phyloP scores from a whole-genome alignment of 1,284 basidiomycete genomes.

The Leccinum solheimii region DNA sequence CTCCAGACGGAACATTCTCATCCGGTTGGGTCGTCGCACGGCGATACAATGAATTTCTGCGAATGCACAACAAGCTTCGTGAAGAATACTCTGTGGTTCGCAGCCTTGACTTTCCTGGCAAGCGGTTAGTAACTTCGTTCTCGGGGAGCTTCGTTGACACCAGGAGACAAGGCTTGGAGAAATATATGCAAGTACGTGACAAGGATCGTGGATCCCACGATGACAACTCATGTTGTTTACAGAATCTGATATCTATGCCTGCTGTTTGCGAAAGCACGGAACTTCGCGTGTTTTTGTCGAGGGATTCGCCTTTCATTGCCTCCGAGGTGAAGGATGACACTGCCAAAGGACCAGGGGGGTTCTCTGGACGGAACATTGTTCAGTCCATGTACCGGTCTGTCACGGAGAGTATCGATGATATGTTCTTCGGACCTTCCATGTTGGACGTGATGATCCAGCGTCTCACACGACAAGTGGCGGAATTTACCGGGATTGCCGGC shows the following conservation, averaged over 20 bases:
- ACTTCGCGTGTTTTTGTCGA: slow-evolving; percentile 84
- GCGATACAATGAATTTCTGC: slow-evolving; percentile 93
- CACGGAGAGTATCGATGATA: slow-evolving; percentile 90
- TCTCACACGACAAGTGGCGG: slow-evolving; percentile 84
- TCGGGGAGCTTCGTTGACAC: slow-evolving; percentile 85
- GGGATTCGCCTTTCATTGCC: slow-evolving; percentile 76
- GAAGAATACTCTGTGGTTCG: slow-evolving; percentile 70
- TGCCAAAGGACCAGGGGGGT: slow-evolving; percentile 44
- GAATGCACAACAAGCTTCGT: slow-evolving; percentile 81
- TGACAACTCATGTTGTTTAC: slow-evolving; percentile 10
- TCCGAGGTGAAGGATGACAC: slow-evolving; percentile 45
- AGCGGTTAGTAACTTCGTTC: slow-evolving; percentile 81
- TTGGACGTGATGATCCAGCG: slow-evolving; percentile 90
- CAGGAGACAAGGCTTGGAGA: slow-evolving; percentile 78
- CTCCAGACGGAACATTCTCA: slow-evolving; percentile 69
- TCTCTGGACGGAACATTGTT: slow-evolving; percentile 74
- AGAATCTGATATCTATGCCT: slow-evolving; percentile 75
- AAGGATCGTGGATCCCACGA: neutral
- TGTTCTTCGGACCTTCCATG: slow-evolving; percentile 92
- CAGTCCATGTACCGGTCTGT: slow-evolving; percentile 86
- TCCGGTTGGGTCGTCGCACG: slow-evolving; percentile 91
- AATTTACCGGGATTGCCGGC: slow-evolving; percentile 81
- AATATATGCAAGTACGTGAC: slow-evolving; percentile 78
- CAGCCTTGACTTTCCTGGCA: slow-evolving; percentile 85
- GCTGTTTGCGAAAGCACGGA: slow-evolving; percentile 82